Evolutionary conservation across 2,329 filamentous ascomycete species (phyloP).

Genomic region (Talaromyces sp.): DNA sequence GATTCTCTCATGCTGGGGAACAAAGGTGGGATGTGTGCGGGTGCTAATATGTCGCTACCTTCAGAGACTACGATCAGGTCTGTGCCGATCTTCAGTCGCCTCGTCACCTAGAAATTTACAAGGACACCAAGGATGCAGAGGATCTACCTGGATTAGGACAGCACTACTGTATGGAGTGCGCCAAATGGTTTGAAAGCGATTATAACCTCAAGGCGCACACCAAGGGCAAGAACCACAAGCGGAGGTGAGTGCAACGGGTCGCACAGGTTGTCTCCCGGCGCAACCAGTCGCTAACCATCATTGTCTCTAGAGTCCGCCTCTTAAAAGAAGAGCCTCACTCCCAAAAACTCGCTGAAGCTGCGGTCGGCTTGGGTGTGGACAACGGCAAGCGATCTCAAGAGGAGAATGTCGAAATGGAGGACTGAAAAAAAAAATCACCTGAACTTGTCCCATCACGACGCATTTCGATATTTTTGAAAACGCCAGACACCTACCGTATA

Average conservation of each 20-base stretch:
- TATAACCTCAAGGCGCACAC: conserved; percentile 73
- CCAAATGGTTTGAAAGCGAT: conserved; percentile 94
- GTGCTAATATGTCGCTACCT: conserved; percentile 22
- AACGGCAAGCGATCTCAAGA: conserved; percentile 56
- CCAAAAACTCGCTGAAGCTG: conserved; percentile 83
- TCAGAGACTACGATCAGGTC: conserved; percentile 90
- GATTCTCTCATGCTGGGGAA: not conserved
- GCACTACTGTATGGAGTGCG: conserved; percentile 88
- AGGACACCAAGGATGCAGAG: conserved; percentile 76
- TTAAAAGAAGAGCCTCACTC: conserved; percentile 83
- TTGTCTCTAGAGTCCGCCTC: conserved; percentile 68
- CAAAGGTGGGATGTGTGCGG: not conserved
- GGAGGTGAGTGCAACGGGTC: conserved; percentile 60
- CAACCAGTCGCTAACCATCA: conserved; percentile 5
- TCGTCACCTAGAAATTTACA: conserved; percentile 78
- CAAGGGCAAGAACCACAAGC: conserved; percentile 91
- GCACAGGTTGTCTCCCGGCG: not conserved
- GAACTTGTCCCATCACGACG: not conserved
- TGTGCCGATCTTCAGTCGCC: conserved; percentile 77
- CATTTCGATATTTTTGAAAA: not conserved
- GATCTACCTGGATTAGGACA: conserved; percentile 85
- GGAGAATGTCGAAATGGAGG: conserved; percentile 47
- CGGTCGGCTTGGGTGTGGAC: conserved; percentile 67
- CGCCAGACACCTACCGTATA: not conserved
- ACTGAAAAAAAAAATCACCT: conserved; percentile 19